Evolutionary conservation across 257 asterid genomes (phyloP).

Genomic region (Buddleja alternifolia): DNA sequence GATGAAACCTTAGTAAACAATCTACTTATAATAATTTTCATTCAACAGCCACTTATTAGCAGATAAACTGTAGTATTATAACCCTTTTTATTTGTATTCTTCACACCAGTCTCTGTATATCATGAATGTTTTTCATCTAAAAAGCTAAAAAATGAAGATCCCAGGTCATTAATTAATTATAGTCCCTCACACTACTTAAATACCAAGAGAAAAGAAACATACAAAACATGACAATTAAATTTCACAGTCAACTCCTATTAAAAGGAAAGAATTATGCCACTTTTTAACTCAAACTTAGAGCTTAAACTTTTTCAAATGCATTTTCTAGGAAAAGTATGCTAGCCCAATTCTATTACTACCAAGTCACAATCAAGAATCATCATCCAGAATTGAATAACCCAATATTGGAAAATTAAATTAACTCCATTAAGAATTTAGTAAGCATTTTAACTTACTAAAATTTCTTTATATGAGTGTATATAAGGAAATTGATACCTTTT

Average conservation of each 20-base stretch:
- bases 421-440: background rate
- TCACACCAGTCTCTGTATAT: background rate
- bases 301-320: background rate
- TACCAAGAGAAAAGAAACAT: background rate
- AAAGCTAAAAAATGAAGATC: slow-evolving; percentile 13
- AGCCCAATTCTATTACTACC: background rate
- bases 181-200: slow-evolving; percentile 10
- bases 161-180: slow-evolving; percentile 13
- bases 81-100: background rate
- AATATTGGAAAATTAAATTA: background rate
- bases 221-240: background rate
- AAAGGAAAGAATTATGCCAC: slow-evolving; percentile 4
- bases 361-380: slow-evolving; percentile 7
- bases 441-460: background rate
- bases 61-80: background rate
- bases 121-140: background rate
- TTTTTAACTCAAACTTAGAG: background rate
- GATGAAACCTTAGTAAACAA: background rate
- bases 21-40: background rate
- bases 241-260: background rate
- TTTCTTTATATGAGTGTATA: background rate
- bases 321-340: background rate
- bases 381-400: slow-evolving; percentile 1
- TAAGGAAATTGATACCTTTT: slow-evolving; percentile 51
- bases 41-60: background rate